Percentiles rank a stretch among this genome's conserved stretches.
phyloP scores from a whole-genome alignment of 2,329 filamentous ascomycete genomes.

The Scedosporium aurantiacum region DNA sequence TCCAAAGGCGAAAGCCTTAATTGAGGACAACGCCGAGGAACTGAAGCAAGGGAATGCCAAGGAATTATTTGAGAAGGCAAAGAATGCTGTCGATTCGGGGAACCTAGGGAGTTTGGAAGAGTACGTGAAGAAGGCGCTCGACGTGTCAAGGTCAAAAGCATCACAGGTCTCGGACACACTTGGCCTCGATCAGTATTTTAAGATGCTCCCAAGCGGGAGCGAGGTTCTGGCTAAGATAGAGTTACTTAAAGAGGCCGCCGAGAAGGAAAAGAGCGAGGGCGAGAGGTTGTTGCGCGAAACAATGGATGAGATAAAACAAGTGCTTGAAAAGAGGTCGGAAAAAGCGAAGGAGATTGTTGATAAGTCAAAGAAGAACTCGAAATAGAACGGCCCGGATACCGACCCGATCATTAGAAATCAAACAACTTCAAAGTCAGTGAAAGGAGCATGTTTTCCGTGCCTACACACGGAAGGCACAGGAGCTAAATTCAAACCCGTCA shows the following conservation, averaged over 20 bases:
- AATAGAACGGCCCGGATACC: constrained; percentile 13
- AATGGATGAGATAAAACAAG: constrained; percentile 52
- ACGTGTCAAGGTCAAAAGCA: constrained; percentile 35
- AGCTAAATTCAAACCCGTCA: no score
- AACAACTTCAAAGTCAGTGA: no score
- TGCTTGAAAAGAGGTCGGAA: constrained; percentile 48
- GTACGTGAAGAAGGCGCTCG: constrained; percentile 21
- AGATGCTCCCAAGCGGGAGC: constrained; percentile 52
- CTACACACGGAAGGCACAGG: no score
- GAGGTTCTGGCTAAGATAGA: constrained; percentile 56
- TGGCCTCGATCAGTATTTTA: constrained; percentile 50
- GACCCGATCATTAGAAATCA: no score
- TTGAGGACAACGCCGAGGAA: constrained; percentile 58
- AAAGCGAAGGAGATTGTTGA: constrained; percentile 48
- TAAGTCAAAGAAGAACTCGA: constrained; percentile 38
- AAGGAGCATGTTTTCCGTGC: no score
- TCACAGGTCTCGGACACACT: constrained; percentile 25
- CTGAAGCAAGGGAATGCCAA: constrained; percentile 56
- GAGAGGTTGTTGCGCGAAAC: constrained; percentile 60
- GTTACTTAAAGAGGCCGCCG: constrained; percentile 51
- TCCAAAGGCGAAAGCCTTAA: constrained; percentile 60
- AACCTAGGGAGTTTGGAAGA: constrained; percentile 35
- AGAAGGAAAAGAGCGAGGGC: constrained; percentile 59
- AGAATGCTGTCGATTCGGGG: constrained; percentile 49
- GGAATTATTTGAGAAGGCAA: constrained; percentile 53